Percentiles rank a stretch among this genome's conserved stretches.
Conservation (phyloP, 2,329 filamentous ascomycete species). For the Cyanodermella asteris region DNA sequence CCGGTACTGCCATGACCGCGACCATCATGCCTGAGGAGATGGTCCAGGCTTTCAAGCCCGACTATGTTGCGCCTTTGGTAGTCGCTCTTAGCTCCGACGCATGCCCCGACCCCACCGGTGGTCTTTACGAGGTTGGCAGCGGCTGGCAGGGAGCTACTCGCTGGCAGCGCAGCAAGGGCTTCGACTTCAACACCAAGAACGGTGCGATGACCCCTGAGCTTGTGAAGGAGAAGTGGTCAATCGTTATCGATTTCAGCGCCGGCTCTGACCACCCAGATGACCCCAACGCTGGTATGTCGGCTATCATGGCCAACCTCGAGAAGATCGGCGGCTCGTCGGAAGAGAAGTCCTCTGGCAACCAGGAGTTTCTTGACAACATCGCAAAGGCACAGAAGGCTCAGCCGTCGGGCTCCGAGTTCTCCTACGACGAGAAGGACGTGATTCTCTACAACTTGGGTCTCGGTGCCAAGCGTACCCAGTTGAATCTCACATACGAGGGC, state of each 20-base stretch:
- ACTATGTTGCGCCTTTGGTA: conserved; percentile 89
- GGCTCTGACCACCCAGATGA: conserved; percentile 71
- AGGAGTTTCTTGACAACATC: conserved; percentile 53
- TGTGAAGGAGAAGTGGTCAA: conserved; percentile 51
- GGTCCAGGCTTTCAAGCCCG: conserved; percentile 96
- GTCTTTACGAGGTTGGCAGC: conserved; percentile 82
- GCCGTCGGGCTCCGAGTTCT: conserved; percentile 52
- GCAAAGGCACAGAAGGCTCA: conserved; percentile 51
- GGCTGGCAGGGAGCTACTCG: conserved; percentile 82
- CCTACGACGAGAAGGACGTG: conserved; percentile 65
- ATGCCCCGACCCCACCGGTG: conserved; percentile 66
- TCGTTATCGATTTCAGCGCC: conserved; percentile 72
- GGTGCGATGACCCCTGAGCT: conserved; percentile 65
- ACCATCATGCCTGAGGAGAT: conserved; percentile 92
- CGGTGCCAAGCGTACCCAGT: conserved; percentile 73
- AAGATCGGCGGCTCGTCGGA: too few species aligned
- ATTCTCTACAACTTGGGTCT: conserved; percentile 85
- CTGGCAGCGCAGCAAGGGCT: conserved; percentile 81
- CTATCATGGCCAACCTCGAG: conserved; percentile 64
- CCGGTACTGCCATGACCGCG: conserved; percentile 83
- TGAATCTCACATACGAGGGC: conserved; percentile 77
- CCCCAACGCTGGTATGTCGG: conserved; percentile 53
- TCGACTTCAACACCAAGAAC: conserved; percentile 81
- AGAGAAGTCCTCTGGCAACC: conserved; percentile 31
- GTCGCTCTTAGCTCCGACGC: conserved; percentile 72